A percentile compares a stretch with the other conserved stretches of the same genome.
These are phyloP conservation scores for Rosa rugosa DNA, from an alignment of 306 rosid species.

Conservation along the genomic window DNA sequence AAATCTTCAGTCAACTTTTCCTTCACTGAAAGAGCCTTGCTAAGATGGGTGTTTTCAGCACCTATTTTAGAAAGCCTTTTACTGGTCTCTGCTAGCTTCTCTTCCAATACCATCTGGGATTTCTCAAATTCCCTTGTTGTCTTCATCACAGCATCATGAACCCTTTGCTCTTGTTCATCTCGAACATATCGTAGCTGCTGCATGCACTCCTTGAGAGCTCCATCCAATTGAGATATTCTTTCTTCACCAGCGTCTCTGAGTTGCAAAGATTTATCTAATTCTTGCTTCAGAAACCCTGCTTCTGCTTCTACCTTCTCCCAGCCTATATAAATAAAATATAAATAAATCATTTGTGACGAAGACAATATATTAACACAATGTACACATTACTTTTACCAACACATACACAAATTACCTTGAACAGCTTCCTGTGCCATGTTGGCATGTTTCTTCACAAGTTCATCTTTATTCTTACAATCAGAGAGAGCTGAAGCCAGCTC, in stretches of 20 bases:
- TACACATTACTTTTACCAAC: slow-evolving; percentile 7
- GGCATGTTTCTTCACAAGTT: slow-evolving; percentile 66
- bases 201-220: slow-evolving; percentile 86
- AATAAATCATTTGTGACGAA: slow-evolving; percentile 14
- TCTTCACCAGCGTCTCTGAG: slow-evolving; percentile 57
- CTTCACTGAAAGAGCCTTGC: slow-evolving; percentile 54
- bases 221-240: slow-evolving; percentile 69
- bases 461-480: slow-evolving; percentile 71
- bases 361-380: not conserved
- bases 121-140: slow-evolving; percentile 70
- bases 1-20: slow-evolving; percentile 69
- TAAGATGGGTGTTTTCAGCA: slow-evolving; percentile 60
- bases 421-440: slow-evolving; percentile 72
- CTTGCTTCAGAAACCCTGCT: slow-evolving; percentile 48
- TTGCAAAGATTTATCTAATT: slow-evolving; percentile 56
- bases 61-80: slow-evolving; percentile 59
- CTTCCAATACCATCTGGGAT: slow-evolving; percentile 51
- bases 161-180: slow-evolving; percentile 79
- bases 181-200: slow-evolving; percentile 82
- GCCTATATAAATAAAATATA: slow-evolving; percentile 39
- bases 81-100: slow-evolving; percentile 54
- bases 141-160: slow-evolving; percentile 71
- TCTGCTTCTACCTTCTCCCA: slow-evolving; percentile 73
- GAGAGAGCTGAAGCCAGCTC: slow-evolving; percentile 58
- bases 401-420: slow-evolving; percentile 42